phyloP scores from a whole-genome alignment of 805 yeast genomes.

The Tetrapisispora taiwanensis region DNA sequence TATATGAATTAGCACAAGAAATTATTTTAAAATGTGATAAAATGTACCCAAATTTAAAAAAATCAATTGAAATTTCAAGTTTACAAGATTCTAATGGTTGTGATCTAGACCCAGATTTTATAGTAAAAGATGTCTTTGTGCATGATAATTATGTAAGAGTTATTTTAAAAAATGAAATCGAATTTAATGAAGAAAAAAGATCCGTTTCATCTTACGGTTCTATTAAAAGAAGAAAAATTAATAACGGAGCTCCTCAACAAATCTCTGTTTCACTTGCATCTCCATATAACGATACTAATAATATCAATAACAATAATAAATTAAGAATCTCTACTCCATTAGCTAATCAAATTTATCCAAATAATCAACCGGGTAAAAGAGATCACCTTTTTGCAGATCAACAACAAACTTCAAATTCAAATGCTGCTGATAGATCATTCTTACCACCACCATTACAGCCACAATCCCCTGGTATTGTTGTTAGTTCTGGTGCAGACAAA shows the following conservation, averaged over 20 bases:
- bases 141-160: conserved; percentile 39
- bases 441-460: conserved; percentile 30
- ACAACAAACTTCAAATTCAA: conserved; percentile 18
- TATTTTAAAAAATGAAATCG: conserved; percentile 33
- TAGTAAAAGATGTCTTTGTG: conserved; percentile 54
- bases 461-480: conserved; percentile 31
- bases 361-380: conserved; percentile 6
- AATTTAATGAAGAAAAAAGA: conserved; percentile 15
- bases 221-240: conserved; percentile 16
- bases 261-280: conserved; percentile 4
- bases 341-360: conserved; percentile 33
- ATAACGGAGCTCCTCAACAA: conserved; percentile 12
- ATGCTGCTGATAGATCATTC: conserved; percentile 25
- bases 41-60: conserved; percentile 47
- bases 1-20: conserved; percentile 44
- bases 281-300: conserved; percentile 5
- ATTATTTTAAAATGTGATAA: conserved; percentile 46
- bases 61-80: conserved; percentile 43
- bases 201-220: conserved; percentile 4
- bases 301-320: conserved; percentile 12
- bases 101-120: conserved; percentile 72
- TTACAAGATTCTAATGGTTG: conserved; percentile 60
- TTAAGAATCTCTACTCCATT: conserved; percentile 32
- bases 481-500: conserved; percentile 27
- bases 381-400: conserved; percentile 15